Conservation (phyloP, 768 basidiomycete genomes). For the Stropharia rugosoannulata region DNA sequence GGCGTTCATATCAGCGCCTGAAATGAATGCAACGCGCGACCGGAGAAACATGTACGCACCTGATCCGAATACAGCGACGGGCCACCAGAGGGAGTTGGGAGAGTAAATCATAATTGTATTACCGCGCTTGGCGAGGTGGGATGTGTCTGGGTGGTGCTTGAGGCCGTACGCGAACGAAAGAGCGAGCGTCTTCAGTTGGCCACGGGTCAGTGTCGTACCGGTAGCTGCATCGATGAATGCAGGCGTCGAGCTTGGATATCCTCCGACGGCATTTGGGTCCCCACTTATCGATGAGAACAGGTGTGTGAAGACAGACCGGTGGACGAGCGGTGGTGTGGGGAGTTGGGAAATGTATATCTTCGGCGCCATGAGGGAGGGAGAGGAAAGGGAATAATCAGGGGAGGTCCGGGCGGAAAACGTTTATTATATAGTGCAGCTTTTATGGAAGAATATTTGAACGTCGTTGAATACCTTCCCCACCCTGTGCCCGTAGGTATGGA, state of each 20-base stretch:
- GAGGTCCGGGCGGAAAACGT: not conserved
- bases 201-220: conserved; percentile 55
- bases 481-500: not conserved
- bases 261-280: conserved; percentile 34
- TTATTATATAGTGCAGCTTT: not conserved
- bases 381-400: not conserved
- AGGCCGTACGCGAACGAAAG: conserved; percentile 62
- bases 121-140: conserved; percentile 36
- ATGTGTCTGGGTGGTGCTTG: conserved; percentile 34
- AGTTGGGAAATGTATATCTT: conserved; percentile 48
- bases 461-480: not conserved
- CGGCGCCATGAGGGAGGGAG: conserved; percentile 28
- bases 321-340: conserved; percentile 34
- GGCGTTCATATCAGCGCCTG: not conserved
- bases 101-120: conserved; percentile 67
- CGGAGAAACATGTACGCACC: conserved; percentile 23
- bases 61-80: conserved; percentile 45
- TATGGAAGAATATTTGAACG: not conserved
- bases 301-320: conserved; percentile 48
- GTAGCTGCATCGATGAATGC: conserved; percentile 71
- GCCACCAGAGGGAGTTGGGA: conserved; percentile 61
- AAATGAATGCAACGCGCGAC: not conserved
- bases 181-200: conserved; percentile 48
- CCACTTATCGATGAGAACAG: conserved; percentile 35
- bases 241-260: conserved; percentile 39